Evolutionary conservation across 441 rosid species (phyloP), one percentile per base, ranked within the genome.

Genomic region (Flueggea neowawraea): DNA sequence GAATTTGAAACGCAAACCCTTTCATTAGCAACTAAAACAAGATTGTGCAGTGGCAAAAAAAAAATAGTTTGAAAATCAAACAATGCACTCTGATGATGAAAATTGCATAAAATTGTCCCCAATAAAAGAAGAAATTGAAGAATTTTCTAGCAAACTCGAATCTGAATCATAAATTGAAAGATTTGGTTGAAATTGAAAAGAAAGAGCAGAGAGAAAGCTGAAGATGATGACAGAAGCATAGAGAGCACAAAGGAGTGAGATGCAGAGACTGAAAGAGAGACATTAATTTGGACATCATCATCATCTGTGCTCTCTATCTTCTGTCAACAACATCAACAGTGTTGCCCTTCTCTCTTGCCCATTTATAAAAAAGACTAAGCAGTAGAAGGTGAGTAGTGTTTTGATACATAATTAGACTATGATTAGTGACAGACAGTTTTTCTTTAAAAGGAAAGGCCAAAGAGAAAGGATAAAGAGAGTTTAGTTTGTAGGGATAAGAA

Each of bases 271-370:
- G 28, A 22, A 22, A 22, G 28, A 22, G 28, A 22, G 28, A 1
- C 28, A 22, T 57, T 13, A 10, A 57, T 48, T 69, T 70, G 83
- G 91, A 89, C 55, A 73, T 70, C 82, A 82, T 82, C 95, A 2
- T 22, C 28, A 78, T 87, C 83, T 71, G 95, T 84, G 92, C 97
- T 85, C 95, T 87, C 95, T 90, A 85, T 90, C 95, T 90, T 90
- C 96, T 87, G 96, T 89, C 96, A 87, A 80, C 95, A 81, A 64
- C 71, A 73, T 60, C 76, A 55, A 67, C 69, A 74, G 62, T 51
- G 52, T 43, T 43, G 45, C 45, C 76, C 70, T 57, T 33, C 55
- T 56, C 61, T 31, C 69, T 36, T 28, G 4, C 16, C 4, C 47
- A 43, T 43, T 11, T 43, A 11, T 6, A 43, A 43, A 43, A 11